Percentiles rank a stretch among this genome's conserved stretches.
Evolutionary conservation across 2,329 filamentous ascomycete genomes (phyloP).

Genomic region (Herpotrichia juniperi): DNA sequence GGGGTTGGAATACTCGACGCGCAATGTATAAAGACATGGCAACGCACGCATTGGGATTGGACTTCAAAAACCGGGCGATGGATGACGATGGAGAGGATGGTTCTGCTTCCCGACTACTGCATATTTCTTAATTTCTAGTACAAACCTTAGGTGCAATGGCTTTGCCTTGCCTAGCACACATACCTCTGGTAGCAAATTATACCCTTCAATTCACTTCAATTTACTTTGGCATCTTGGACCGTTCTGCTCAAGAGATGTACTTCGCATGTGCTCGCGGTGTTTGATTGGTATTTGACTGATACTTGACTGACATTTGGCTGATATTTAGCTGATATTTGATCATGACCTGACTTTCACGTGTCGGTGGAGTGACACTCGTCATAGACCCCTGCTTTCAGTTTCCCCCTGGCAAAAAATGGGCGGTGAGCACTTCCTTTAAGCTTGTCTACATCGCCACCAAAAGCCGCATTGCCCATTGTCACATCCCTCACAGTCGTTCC

Average conservation of each 20-base stretch:
- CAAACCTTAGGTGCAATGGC: neutral
- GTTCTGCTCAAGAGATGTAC: no score
- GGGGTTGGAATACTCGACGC: slow-evolving; percentile 3
- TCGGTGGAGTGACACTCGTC: slow-evolving; percentile 17
- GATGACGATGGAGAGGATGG: neutral
- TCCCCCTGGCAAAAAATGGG: slow-evolving; percentile 32
- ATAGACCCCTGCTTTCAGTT: neutral
- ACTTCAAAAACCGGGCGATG: slow-evolving; percentile 5
- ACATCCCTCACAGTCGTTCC: no score
- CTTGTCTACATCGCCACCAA: slow-evolving; percentile 29
- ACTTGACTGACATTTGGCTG: no score
- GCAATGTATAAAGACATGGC: slow-evolving; percentile 3
- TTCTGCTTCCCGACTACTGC: slow-evolving; percentile 2
- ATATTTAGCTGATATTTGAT: neutral
- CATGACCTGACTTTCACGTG: slow-evolving; percentile 41
- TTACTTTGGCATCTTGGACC: no score
- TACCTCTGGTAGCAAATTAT: slow-evolving; percentile 1
- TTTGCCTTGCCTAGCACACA: neutral
- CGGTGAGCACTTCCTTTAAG: slow-evolving; percentile 25
- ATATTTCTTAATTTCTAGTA: slow-evolving; percentile 28
- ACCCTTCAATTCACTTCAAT: neutral
- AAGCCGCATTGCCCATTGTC: neutral
- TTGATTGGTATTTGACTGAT: no score
- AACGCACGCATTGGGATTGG: slow-evolving; percentile 5
- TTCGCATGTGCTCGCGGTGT: no score